Conservation (phyloP, 257 asterid species). For the Voacanga thouarsii region DNA sequence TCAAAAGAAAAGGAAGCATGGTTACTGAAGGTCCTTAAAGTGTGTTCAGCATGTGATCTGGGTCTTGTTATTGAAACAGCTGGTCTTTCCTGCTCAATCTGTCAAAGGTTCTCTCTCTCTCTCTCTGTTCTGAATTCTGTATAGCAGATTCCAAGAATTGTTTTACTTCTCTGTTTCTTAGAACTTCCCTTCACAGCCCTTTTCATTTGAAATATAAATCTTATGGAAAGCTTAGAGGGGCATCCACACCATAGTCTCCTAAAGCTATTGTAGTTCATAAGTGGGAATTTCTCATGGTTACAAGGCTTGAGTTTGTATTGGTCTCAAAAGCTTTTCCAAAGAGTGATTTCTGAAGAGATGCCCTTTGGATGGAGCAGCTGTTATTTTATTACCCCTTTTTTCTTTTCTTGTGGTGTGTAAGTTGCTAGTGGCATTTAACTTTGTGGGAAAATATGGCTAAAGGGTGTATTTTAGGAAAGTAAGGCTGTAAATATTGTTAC, state of each 20-base stretch:
- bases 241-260: background rate
- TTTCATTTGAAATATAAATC: background rate
- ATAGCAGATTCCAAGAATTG: background rate
- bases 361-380: background rate
- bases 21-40: conserved; percentile 22
- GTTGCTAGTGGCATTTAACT: background rate
- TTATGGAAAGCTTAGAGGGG: background rate
- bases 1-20: conserved; percentile 64
- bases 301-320: background rate
- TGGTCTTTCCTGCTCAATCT: background rate
- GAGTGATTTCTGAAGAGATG: background rate
- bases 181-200: background rate
- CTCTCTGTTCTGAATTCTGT: background rate
- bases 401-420: too few species aligned
- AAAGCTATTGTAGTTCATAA: background rate
- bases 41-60: background rate
- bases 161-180: background rate
- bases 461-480: too few species aligned
- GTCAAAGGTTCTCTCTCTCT: conserved; percentile 3
- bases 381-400: too few species aligned
- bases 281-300: background rate
- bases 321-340: background rate
- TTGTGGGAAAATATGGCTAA: too few species aligned
- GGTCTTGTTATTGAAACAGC: background rate
- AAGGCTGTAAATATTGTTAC: too few species aligned